Evolutionary conservation across 768 basidiomycete genomes (phyloP).

Genomic region (Auriculariales sp.): DNA sequence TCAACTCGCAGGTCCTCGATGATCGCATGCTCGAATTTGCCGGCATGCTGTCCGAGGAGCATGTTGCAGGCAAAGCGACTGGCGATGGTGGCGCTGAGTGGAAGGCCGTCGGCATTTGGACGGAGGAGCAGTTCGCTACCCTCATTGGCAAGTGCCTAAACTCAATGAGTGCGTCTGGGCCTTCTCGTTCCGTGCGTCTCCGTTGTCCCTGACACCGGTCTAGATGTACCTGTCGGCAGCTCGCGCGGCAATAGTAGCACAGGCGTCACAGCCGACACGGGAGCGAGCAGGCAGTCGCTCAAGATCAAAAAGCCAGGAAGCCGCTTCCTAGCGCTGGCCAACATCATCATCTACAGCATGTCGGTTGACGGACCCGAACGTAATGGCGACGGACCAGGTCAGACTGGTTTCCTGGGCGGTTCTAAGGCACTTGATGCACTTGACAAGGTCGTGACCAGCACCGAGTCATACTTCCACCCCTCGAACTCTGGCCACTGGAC

Average conservation of each 20-base stretch:
- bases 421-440: constrained; percentile 80
- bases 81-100: constrained; percentile 41
- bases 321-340: constrained; percentile 57
- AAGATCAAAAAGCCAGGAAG: constrained; percentile 59
- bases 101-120: constrained; percentile 87
- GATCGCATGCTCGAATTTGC: constrained; percentile 61
- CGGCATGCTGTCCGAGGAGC: constrained; percentile 56
- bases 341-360: constrained; percentile 81
- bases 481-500: constrained; percentile 86
- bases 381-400: constrained; percentile 23
- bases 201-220: not conserved
- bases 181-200: not conserved
- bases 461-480: constrained; percentile 91
- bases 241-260: constrained; percentile 50
- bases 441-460: constrained; percentile 77
- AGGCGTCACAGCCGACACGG: constrained; percentile 51
- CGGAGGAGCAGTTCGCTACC: constrained; percentile 66
- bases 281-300: constrained; percentile 38
- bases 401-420: constrained; percentile 53
- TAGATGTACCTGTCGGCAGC: constrained; percentile 61
- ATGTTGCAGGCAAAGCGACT: constrained; percentile 44
- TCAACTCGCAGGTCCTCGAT: constrained; percentile 60
- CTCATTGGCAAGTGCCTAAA: constrained; percentile 71
- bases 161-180: constrained; percentile 48
- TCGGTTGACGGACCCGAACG: constrained; percentile 60